A percentile compares a stretch with the other conserved stretches of the same genome.
phyloP scores from a whole-genome alignment of 1,284 basidiomycete genomes.

The Singerocomus rubriflavus region DNA sequence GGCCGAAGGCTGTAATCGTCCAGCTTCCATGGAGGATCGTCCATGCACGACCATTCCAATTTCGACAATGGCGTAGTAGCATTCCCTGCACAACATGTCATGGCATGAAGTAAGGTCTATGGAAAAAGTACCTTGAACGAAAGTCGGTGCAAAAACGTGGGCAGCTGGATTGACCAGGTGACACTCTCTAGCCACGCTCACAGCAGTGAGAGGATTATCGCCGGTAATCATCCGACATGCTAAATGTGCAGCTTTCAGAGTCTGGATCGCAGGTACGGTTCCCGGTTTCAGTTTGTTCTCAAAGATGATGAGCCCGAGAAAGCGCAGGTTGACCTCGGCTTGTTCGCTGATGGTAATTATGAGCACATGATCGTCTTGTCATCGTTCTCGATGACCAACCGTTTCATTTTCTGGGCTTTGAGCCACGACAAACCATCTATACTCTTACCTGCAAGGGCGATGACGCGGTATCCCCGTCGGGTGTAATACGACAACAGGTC shows the following conservation, averaged over 20 bases:
- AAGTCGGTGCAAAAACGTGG: conserved; percentile 88
- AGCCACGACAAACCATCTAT: conserved; percentile 95
- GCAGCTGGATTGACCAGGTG: conserved; percentile 85
- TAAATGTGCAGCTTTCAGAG: conserved; percentile 85
- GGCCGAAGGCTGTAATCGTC: conserved; percentile 90
- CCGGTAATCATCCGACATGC: conserved; percentile 98
- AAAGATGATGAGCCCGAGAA: conserved; percentile 96
- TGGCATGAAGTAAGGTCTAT: not conserved
- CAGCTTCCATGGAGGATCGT: conserved; percentile 83
- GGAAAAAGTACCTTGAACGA: conserved; percentile 62
- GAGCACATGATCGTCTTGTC: not conserved
- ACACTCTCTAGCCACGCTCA: conserved; percentile 96
- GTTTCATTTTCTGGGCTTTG: conserved; percentile 94
- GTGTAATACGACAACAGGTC: conserved; percentile 98
- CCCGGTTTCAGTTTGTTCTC: conserved; percentile 98
- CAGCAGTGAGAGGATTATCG: conserved; percentile 95
- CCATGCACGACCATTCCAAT: conserved; percentile 91
- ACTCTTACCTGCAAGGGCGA: conserved; percentile 96
- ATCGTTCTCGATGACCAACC: conserved; percentile 46
- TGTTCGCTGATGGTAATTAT: conserved; percentile 66
- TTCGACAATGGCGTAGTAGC: conserved; percentile 60
- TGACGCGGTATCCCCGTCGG: conserved; percentile 95
- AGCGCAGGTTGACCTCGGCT: conserved; percentile 88
- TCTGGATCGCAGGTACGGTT: conserved; percentile 89
- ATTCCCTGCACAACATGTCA: conserved; percentile 47